Evolutionary conservation across 768 basidiomycete genomes (phyloP).

Genomic region (Psilocybe cubensis): DNA sequence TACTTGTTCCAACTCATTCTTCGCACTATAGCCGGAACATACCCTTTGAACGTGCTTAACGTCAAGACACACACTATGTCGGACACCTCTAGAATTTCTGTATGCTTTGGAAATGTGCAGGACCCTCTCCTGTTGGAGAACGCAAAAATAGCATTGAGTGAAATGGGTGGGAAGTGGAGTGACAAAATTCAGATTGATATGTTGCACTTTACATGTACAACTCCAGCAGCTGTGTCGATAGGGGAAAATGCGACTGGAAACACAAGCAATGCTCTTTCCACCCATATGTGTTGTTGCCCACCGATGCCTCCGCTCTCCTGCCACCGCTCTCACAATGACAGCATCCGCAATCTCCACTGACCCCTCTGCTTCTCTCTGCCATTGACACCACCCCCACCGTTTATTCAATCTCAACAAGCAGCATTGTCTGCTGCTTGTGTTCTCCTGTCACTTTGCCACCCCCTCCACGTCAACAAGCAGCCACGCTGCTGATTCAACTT

Average conservation of each 20-base stretch:
- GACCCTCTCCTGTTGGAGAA: constrained; percentile 78
- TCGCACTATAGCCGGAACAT: constrained; percentile 91
- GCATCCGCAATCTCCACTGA: too few species aligned
- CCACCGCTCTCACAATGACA: too few species aligned
- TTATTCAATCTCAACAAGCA: too few species aligned
- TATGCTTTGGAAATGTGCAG: constrained; percentile 92
- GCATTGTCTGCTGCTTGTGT: too few species aligned
- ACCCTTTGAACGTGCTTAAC: constrained; percentile 80
- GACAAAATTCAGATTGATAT: constrained; percentile 97
- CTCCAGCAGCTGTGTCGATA: constrained; percentile 69
- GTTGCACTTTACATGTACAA: constrained; percentile 97
- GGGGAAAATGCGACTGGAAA: constrained; percentile 61
- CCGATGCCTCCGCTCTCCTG: too few species aligned
- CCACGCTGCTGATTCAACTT: too few species aligned
- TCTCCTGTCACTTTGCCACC: too few species aligned
- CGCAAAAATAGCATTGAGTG: constrained; percentile 75
- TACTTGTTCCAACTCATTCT: constrained; percentile 95
- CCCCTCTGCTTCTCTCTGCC: too few species aligned
- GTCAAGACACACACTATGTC: constrained; percentile 93
- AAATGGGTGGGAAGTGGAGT: constrained; percentile 91
- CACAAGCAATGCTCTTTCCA: constrained; percentile 54
- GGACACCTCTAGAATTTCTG: constrained; percentile 92
- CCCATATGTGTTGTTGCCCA: too few species aligned
- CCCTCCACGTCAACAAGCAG: too few species aligned
- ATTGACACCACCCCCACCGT: too few species aligned